Evolutionary conservation across 495 filamentous ascomycete genomes (phyloP).

Genomic region (Tuber umbilicatum): DNA sequence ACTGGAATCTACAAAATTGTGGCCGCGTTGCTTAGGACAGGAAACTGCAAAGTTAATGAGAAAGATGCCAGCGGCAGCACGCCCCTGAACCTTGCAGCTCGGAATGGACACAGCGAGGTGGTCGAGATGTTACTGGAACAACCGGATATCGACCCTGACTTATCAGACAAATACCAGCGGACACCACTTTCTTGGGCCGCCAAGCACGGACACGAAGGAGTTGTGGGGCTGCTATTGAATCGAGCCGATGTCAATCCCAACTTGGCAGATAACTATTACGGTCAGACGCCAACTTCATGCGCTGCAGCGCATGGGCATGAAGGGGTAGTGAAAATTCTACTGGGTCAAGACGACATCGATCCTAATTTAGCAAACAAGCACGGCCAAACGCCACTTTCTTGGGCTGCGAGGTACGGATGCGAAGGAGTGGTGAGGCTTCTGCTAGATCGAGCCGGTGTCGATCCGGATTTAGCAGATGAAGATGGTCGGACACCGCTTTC

Average conservation of each 20-base stretch:
- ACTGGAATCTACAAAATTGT: conserved; percentile 28
- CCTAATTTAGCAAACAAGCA: conserved; percentile 10
- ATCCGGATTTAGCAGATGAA: conserved; percentile 17
- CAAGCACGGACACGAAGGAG: conserved; percentile 41
- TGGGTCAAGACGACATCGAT: conserved; percentile 9
- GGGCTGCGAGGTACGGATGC: conserved; percentile 22
- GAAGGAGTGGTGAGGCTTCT: conserved; percentile 25
- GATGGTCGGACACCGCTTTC: conserved; percentile 23
- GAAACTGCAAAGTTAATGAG: conserved; percentile 11
- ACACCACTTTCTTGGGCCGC: conserved; percentile 45
- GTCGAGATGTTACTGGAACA: conserved; percentile 32
- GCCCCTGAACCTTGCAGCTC: conserved; percentile 22
- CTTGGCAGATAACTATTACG: conserved; percentile 20
- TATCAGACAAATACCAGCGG: conserved; percentile 3
- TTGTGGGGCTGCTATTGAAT: conserved; percentile 30
- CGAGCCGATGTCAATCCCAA: conserved; percentile 19
- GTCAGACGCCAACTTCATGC: conserved; percentile 35
- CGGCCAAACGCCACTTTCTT: conserved; percentile 27
- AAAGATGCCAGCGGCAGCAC: conserved; percentile 23
- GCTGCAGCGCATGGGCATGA: conserved; percentile 27
- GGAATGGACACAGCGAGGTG: conserved; percentile 20
- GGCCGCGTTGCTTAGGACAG: conserved; percentile 12
- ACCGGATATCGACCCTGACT: conserved; percentile 12
- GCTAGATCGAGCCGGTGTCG: conserved; percentile 8
- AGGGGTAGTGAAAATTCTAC: conserved; percentile 31